phyloP scores from a whole-genome alignment of 1,284 basidiomycete species.

The Coniophora puteana region DNA sequence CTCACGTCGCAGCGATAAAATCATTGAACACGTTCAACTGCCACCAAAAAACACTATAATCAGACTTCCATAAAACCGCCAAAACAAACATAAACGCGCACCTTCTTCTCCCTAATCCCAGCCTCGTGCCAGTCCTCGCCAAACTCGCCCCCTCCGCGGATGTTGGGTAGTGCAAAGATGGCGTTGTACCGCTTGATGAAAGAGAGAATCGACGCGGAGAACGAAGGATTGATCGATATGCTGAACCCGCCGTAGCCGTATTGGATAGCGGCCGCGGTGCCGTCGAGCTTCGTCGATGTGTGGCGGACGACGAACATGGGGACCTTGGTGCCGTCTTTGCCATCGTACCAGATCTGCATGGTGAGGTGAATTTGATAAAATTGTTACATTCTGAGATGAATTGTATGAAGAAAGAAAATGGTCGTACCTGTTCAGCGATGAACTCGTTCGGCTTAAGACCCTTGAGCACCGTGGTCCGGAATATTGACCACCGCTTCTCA shows the following conservation, averaged over 20 bases:
- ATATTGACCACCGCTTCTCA: slow-evolving; percentile 54
- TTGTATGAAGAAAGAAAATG: not conserved
- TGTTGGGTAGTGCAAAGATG: slow-evolving; percentile 72
- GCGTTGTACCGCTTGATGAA: slow-evolving; percentile 75
- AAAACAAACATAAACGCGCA: slow-evolving; percentile 23
- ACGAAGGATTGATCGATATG: slow-evolving; percentile 70
- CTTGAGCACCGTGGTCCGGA: slow-evolving; percentile 57
- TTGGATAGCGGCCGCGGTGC: slow-evolving; percentile 75
- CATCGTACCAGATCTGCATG: slow-evolving; percentile 65
- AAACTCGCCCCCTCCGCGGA: slow-evolving; percentile 83
- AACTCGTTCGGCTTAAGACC: slow-evolving; percentile 75
- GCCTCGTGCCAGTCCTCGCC: slow-evolving; percentile 80
- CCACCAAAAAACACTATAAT: slow-evolving; percentile 3
- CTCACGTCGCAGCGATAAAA: slow-evolving; percentile 75
- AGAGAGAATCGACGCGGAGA: slow-evolving; percentile 71
- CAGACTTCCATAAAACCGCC: slow-evolving; percentile 5
- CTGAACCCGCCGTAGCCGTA: slow-evolving; percentile 84
- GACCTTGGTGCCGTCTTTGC: slow-evolving; percentile 79
- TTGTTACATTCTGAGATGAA: not conserved
- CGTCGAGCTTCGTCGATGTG: slow-evolving; percentile 69
- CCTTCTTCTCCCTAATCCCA: slow-evolving; percentile 71
- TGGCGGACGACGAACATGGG: slow-evolving; percentile 88
- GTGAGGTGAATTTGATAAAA: too few relatives aligned
- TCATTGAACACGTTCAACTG: slow-evolving; percentile 80
- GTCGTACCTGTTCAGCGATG: slow-evolving; percentile 57